A percentile compares a stretch with the other conserved stretches of the same genome.
Conservation (phyloP, 768 basidiomycete species). For the Lactarius vividus region DNA sequence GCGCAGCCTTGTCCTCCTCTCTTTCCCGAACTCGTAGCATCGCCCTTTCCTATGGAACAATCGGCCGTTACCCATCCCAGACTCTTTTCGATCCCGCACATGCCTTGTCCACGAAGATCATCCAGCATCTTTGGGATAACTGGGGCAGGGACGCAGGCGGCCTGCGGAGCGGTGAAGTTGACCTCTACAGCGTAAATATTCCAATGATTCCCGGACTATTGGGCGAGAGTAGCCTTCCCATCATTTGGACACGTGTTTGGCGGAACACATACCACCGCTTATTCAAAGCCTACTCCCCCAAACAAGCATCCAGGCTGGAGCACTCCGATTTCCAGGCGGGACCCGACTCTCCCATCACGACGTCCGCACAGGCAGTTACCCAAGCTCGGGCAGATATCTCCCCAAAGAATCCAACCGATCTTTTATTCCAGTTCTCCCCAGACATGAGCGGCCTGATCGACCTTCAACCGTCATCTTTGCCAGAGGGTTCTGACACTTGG, state of each 20-base stretch:
- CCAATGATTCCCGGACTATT: slow-evolving; percentile 72
- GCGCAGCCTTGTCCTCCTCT: slow-evolving; percentile 81
- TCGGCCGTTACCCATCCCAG: slow-evolving; percentile 51
- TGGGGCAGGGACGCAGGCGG: slow-evolving; percentile 75
- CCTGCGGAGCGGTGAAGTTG: slow-evolving; percentile 61
- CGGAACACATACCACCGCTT: slow-evolving; percentile 79
- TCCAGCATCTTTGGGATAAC: slow-evolving; percentile 73
- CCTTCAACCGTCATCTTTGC: slow-evolving; percentile 56
- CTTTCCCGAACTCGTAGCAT: slow-evolving; percentile 69
- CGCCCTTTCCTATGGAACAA: slow-evolving; percentile 85
- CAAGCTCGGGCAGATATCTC: slow-evolving; percentile 1
- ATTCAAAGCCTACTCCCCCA: slow-evolving; percentile 51
- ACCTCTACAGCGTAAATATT: slow-evolving; percentile 85
- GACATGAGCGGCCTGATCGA: slow-evolving; percentile 67
- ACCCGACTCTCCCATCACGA: slow-evolving; percentile 40
- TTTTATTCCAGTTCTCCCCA: slow-evolving; percentile 75
- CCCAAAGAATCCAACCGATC: slow-evolving; percentile 23
- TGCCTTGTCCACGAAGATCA: slow-evolving; percentile 60
- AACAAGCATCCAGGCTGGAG: slow-evolving; percentile 28
- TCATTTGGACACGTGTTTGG: slow-evolving; percentile 84
- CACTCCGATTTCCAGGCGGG: slow-evolving; percentile 39
- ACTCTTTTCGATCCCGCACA: slow-evolving; percentile 69
- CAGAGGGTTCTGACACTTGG: slow-evolving; percentile 80
- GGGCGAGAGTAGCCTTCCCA: slow-evolving; percentile 55
- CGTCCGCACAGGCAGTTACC: slow-evolving; percentile 17